Conservation (phyloP, 2,329 filamentous ascomycete species). For the Sclerotinia borealis region DNA sequence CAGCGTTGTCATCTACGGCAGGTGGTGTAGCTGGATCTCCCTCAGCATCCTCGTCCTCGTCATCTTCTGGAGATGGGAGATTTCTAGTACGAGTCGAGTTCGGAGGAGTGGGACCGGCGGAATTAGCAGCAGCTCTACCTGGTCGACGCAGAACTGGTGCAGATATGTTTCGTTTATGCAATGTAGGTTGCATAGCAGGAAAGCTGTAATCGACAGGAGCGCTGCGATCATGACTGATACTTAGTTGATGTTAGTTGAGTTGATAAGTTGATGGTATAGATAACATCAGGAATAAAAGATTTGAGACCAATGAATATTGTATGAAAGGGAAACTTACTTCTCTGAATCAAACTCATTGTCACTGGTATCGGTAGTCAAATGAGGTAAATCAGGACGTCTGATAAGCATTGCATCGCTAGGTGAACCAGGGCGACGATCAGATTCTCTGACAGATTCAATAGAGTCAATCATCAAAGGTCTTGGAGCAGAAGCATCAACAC, state of each 20-base stretch:
- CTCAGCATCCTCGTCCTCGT: not conserved
- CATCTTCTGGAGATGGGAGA: slow-evolving; percentile 20
- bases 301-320: not conserved
- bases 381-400: slow-evolving; percentile 24
- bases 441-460: not conserved
- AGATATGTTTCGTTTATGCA: slow-evolving; percentile 10
- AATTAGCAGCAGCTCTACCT: not conserved
- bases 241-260: not conserved
- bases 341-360: slow-evolving; percentile 13
- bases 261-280: not conserved
- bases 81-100: slow-evolving; percentile 25
- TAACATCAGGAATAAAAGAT: not conserved
- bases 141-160: slow-evolving; percentile 7
- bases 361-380: slow-evolving; percentile 21
- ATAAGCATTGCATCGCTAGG: slow-evolving; percentile 33
- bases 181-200: not conserved
- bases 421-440: slow-evolving; percentile 19
- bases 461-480: not conserved
- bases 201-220: not conserved
- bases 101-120: slow-evolving; percentile 22
- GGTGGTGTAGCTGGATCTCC: slow-evolving; percentile 24
- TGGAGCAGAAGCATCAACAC: not conserved
- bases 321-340: slow-evolving; percentile 19
- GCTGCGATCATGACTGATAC: not conserved
- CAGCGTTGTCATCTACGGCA: slow-evolving; percentile 12